A percentile compares a stretch with the other conserved stretches of the same genome.
These are phyloP conservation scores for Mucor plumbeus DNA, from an alignment of 371 early-diverging fungal species.

Conservation along the genomic window DNA sequence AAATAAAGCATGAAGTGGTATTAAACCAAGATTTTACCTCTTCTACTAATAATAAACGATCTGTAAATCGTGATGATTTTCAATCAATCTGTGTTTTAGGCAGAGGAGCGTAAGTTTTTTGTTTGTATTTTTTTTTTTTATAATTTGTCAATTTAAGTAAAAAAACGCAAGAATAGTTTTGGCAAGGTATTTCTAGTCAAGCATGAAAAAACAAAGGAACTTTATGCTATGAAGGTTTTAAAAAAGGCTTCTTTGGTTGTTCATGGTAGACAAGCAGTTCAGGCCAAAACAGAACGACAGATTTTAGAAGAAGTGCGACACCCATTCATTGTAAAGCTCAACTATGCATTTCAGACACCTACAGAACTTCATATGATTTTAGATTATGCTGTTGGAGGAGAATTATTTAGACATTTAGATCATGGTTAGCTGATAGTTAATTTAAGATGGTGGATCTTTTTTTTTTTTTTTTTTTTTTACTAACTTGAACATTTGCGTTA, in stretches of 20 bases:
- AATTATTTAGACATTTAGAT: slow-evolving; percentile 94
- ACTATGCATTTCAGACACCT: slow-evolving; percentile 93
- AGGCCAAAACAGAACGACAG: slow-evolving; percentile 77
- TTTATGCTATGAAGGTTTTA: slow-evolving; percentile 95
- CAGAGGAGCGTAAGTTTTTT: slow-evolving; percentile 76
- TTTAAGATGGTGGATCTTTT: background rate
- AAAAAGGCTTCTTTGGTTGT: slow-evolving; percentile 84
- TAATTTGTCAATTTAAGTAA: background rate
- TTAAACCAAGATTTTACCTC: slow-evolving; percentile 32
- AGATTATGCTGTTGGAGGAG: slow-evolving; percentile 99
- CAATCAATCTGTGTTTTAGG: slow-evolving; percentile 92
- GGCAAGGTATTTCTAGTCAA: slow-evolving; percentile 84
- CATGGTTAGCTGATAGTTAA: slow-evolving; percentile 40
- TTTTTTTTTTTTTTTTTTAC: background rate
- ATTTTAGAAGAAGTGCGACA: slow-evolving; percentile 82
- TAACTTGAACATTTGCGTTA: slow-evolving; percentile 27
- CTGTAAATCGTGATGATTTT: slow-evolving; percentile 90
- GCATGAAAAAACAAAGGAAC: slow-evolving; percentile 61
- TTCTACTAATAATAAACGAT: slow-evolving; percentile 31
- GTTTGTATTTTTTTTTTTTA: background rate
- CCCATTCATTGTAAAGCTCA: slow-evolving; percentile 96
- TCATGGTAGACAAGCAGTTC: slow-evolving; percentile 72
- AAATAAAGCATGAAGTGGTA: slow-evolving; percentile 31
- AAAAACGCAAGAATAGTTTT: slow-evolving; percentile 47
- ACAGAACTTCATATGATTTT: slow-evolving; percentile 90